Base-by-base conservation (phyloP, 2,329 filamentous ascomycete genomes). In the Trichothecium roseum region DNA sequence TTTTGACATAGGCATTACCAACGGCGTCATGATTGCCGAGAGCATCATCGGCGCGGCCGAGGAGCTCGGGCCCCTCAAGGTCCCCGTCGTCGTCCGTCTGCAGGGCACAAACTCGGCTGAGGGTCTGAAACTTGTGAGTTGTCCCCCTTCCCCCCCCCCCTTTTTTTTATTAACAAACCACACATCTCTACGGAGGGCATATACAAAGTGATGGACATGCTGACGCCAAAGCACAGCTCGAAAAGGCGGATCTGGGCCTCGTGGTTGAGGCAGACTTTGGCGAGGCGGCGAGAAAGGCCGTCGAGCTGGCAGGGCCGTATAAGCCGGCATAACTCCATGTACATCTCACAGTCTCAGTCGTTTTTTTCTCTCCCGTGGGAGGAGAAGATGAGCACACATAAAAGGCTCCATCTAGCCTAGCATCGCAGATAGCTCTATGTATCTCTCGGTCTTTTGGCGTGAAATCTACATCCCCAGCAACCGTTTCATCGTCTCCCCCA, bases 1-100 rank as follows among this genome's bases (percentile, higher is more conserved):
- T n/a, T 18, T 10, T 32, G 35, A 22, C 15, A 8, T 20, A 68
- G 65, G 66, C 0, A 64, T 69, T 13, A 66, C 63, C 2, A 55
- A 57, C 26, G 68, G 65, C 22, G 64, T 67, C 40, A 69, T 69
- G 66, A 66, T 70, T 42, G 66, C 66, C 8, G 59, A 66, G 44
- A 63, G 64, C 8, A 66, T 69, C 36, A 53, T 69, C 15, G 54
- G 53, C 1, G 65, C 65, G 2, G 57, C 57, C 3, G 45, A 41
- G 5, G 47, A 60, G 17, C 47, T 62, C 18, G 57, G 56, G 0
- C 47, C 49, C 4, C 51, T 66, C 18, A 46, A 45, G 3, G 50
- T 68, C 4, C 65, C 64, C 0, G 55, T 68, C 15, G 63, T 69
- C 0, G 61, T 66, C 13, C 52, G 66, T 7, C 45, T 69, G 2